These are phyloP conservation scores for Ottelia alismoides DNA, from an alignment of 106 monocot species.

Conservation along the genomic window DNA sequence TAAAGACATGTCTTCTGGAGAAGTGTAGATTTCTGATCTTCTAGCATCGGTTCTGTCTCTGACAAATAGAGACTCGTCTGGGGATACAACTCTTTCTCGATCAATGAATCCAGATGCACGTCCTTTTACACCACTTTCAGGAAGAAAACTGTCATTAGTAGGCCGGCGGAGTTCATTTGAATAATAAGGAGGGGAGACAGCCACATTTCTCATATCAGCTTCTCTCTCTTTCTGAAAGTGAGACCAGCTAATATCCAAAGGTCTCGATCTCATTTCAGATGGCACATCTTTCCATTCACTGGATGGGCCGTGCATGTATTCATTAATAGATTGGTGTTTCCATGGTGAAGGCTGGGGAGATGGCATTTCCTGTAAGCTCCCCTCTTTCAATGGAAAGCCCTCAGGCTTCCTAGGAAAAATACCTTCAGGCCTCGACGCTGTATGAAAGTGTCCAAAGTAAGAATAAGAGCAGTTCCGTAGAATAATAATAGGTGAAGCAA, in stretches of 20 bases:
- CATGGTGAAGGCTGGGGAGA: conserved; percentile 18
- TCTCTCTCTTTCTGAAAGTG: conserved; percentile 25
- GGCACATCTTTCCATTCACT: conserved; percentile 19
- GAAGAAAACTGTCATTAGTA: conserved; percentile 11
- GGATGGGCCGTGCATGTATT: conserved; percentile 16
- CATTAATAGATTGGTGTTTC: too few species aligned
- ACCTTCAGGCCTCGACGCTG: conserved; percentile 12
- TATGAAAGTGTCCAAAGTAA: conserved; percentile 4
- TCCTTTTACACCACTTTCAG: conserved; percentile 14
- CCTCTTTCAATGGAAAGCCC: conserved; percentile 19
- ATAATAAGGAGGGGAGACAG: conserved; percentile 16
- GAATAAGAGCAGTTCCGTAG: too few species aligned
- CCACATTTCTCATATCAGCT: conserved; percentile 9
- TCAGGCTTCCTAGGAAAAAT: conserved; percentile 7
- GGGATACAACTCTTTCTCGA: conserved; percentile 11
- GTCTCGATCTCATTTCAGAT: conserved; percentile 10
- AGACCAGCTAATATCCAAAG: conserved; percentile 12
- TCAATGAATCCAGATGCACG: conserved; percentile 25
- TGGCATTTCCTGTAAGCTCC: conserved; percentile 17
- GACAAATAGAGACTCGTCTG: conserved; percentile 7
- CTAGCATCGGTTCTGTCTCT: conserved; percentile 21
- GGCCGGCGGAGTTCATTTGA: conserved; percentile 19
- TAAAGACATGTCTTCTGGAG: conserved; percentile 65
- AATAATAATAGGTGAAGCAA: too few species aligned
- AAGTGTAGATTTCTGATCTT: conserved; percentile 23